A percentile compares a stretch with the other conserved stretches of the same genome.
phyloP scores from a whole-genome alignment of 1,139 yeast species.

The Hansenula lynferdii region DNA sequence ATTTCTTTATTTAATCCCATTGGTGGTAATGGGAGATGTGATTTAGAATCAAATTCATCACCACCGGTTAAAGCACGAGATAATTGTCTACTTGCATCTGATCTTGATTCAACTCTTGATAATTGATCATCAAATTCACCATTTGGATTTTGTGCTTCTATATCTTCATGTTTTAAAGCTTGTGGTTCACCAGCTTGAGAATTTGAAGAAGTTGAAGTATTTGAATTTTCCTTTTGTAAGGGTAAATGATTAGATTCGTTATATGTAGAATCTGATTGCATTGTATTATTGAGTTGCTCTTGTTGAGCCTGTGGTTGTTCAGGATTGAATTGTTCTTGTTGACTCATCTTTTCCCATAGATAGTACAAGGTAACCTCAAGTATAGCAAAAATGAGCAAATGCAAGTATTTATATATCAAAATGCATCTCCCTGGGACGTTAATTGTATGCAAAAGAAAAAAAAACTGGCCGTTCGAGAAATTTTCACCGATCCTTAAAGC shows the following conservation, averaged over 20 bases:
- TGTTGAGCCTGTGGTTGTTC: too few species aligned
- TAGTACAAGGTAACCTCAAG: too few species aligned
- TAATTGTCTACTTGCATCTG: conserved; percentile 13
- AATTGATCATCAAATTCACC: conserved; percentile 2
- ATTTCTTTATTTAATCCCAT: conserved; percentile 57
- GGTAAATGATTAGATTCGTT: not conserved
- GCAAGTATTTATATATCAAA: too few species aligned
- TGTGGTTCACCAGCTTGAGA: conserved; percentile 4
- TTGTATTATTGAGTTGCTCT: too few species aligned
- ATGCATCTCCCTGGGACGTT: too few species aligned
- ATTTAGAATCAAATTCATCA: conserved; percentile 21
- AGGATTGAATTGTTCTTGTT: too few species aligned
- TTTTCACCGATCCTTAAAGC: too few species aligned
- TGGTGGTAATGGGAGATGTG: conserved; percentile 32
- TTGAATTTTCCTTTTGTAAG: not conserved
- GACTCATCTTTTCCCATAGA: too few species aligned
- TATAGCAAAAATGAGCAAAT: too few species aligned
- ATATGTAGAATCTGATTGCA: not conserved
- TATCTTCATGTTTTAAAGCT: not conserved
- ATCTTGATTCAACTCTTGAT: conserved; percentile 2
- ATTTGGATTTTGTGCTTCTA: conserved; percentile 3
- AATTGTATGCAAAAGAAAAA: too few species aligned
- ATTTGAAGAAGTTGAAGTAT: not conserved
- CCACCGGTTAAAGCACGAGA: conserved; percentile 14
- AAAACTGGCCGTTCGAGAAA: too few species aligned